A percentile compares a stretch with the other conserved stretches of the same genome.
phyloP scores from a whole-genome alignment of 2,329 filamentous ascomycete genomes.

The Zasmidium citrigriseum region DNA sequence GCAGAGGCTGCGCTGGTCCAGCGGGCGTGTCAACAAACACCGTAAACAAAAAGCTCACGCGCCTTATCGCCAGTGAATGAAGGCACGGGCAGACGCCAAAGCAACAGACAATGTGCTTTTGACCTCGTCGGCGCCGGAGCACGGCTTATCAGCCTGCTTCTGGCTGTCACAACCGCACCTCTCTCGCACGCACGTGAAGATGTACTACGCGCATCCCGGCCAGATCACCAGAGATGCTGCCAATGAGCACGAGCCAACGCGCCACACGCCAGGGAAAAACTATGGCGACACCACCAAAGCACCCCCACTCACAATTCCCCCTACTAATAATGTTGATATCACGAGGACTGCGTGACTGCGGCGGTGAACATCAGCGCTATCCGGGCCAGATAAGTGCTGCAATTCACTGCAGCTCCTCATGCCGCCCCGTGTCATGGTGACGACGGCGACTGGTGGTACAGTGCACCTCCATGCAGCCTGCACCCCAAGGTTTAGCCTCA shows the following conservation, averaged over 20 bases:
- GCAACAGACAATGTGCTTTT: neutral
- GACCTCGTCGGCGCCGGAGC: neutral
- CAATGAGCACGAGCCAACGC: neutral
- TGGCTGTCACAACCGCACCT: neutral
- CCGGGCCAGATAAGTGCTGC: no score
- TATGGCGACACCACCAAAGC: no score
- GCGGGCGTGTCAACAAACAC: neutral
- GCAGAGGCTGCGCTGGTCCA: no score
- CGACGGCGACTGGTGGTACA: neutral
- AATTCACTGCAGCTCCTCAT: no score
- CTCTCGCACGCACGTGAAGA: neutral
- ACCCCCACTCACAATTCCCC: neutral
- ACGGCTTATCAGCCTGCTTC: neutral
- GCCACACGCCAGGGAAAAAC: neutral
- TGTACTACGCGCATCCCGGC: neutral
- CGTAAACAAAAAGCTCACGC: neutral
- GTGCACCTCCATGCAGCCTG: neutral
- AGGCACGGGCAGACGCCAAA: neutral
- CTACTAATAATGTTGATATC: no score
- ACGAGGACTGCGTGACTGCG: neutral
- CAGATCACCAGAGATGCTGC: neutral
- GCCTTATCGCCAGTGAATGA: neutral
- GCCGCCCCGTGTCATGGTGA: neutral
- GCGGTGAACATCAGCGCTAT: no score
- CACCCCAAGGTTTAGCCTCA: neutral